Evolutionary conservation across 179 eudicot genomes (phyloP), one percentile per base, ranked within the genome.

Genomic region (Beta macrorhiza): DNA sequence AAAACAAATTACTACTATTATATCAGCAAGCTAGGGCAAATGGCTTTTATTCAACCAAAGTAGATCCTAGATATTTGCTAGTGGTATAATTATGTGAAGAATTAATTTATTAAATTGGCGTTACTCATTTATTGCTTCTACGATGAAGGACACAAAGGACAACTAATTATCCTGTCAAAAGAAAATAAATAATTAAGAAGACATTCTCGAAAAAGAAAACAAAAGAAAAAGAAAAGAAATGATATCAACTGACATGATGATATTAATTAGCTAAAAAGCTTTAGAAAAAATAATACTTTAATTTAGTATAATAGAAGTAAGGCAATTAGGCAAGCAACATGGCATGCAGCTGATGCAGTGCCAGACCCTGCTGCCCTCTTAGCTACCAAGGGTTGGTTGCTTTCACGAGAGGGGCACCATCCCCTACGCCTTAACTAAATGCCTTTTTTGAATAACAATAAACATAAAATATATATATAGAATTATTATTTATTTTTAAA

Each of bases 351-450:
- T 64, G 72, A 77, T 64, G 80, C 49, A 45, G n/a, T 20, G 57
- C 25, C 37, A 59, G 42, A 7, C 12, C 8, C 47, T 17, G 32
- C 58, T 61, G 79, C 32, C 69, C 52, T 59, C 69, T 45, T 32
- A 4, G 72, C 42, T 49, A 64, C 14, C 47, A n/a, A 47, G 7
- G 59, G 55, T 45, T n/a, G 32, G 58, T 45, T 59, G 70, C 47
- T 77, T 64, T 77, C 72, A 77, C 79, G 79, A 65, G 72, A 63
- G 79, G 19, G 19, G 70, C 79, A 61, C 69, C 79, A 76, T 76
- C 69, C 52, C 69, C 20, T 10, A 6, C 68, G 37, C 69, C 65
- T 19, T 37, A 37, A 37, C 42, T 37, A 37, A 37, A 37, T 37
- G 42, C 2, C 42, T 37, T 37, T 37, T 37, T 37, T 37, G 3